These are phyloP conservation scores for Cenchrus purpureus DNA, from an alignment of 176 grass and related monocot genomes.

Conservation along the genomic window DNA sequence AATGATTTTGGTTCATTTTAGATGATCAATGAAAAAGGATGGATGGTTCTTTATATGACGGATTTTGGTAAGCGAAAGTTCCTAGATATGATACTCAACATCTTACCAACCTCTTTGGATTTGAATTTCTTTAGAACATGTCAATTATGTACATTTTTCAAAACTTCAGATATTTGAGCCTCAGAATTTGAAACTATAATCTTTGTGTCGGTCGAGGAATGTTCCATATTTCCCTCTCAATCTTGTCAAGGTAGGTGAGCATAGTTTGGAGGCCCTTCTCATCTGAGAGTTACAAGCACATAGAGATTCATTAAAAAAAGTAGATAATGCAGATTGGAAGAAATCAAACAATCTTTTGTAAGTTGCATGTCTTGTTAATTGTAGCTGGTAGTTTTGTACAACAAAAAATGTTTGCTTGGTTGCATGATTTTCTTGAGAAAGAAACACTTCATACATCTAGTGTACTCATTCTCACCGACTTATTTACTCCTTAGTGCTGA, in stretches of 20 bases:
- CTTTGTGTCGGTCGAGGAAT: slow-evolving; percentile 6
- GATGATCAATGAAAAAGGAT: too few species aligned
- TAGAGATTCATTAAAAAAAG: not conserved
- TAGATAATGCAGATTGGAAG: not conserved
- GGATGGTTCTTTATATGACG: too few species aligned
- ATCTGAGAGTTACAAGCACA: slow-evolving; percentile 45
- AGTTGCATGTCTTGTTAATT: not conserved
- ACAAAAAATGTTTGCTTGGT: not conserved
- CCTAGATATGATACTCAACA: too few species aligned
- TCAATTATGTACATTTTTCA: not conserved
- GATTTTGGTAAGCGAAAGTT: too few species aligned
- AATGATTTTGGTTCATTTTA: too few species aligned
- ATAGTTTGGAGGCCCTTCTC: slow-evolving; percentile 49
- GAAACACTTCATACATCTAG: not conserved
- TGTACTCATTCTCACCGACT: not conserved
- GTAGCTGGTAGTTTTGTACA: not conserved
- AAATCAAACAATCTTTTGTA: not conserved
- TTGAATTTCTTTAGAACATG: not conserved
- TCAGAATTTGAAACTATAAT: not conserved
- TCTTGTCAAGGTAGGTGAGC: slow-evolving; percentile 55
- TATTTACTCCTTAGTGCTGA: not conserved
- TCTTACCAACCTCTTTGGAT: not conserved
- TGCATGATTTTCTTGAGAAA: too few species aligned
- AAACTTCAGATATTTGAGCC: not conserved
- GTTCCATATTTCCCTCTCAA: slow-evolving; percentile 45